Conservation (phyloP, 202 grass and related monocot genomes). For the Saccharum hybrid region DNA sequence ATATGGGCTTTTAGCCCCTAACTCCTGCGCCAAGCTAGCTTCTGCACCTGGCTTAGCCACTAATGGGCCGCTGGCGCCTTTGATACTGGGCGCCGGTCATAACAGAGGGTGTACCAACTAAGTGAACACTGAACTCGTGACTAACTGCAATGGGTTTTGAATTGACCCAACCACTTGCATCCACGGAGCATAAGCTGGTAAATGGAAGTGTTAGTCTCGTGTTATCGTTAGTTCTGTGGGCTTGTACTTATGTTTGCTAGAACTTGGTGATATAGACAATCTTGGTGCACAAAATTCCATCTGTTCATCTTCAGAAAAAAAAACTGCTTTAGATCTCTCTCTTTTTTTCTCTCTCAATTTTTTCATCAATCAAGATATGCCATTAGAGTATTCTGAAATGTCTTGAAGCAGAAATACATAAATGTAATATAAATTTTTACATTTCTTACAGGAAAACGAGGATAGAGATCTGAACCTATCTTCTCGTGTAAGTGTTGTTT, state of each 20-base stretch:
- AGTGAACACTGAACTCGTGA: neutral
- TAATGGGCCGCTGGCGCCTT: too few species aligned
- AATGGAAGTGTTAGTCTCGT: neutral
- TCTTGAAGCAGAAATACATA: neutral
- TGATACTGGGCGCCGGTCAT: too few species aligned
- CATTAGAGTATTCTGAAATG: neutral
- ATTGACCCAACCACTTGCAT: neutral
- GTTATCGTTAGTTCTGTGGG: neutral
- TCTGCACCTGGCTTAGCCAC: too few species aligned
- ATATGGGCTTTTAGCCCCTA: too few species aligned
- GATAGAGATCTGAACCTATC: slow-evolving; percentile 63
- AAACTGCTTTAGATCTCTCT: slow-evolving; percentile 20
- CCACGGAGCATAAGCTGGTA: neutral
- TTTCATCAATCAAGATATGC: slow-evolving; percentile 3
- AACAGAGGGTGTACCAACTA: too few species aligned
- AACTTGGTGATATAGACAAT: slow-evolving; percentile 1
- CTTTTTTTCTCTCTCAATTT: slow-evolving; percentile 1
- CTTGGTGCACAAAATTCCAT: neutral
- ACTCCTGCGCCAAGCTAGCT: too few species aligned
- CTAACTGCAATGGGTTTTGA: neutral
- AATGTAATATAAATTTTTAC: slow-evolving; percentile 24
- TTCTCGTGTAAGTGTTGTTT: slow-evolving; percentile 66
- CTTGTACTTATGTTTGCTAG: neutral
- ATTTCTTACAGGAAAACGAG: slow-evolving; percentile 54
- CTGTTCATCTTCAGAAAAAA: slow-evolving; percentile 6